Evolutionary conservation across 768 basidiomycete species (phyloP).

Genomic region (Suillus hirtellus): DNA sequence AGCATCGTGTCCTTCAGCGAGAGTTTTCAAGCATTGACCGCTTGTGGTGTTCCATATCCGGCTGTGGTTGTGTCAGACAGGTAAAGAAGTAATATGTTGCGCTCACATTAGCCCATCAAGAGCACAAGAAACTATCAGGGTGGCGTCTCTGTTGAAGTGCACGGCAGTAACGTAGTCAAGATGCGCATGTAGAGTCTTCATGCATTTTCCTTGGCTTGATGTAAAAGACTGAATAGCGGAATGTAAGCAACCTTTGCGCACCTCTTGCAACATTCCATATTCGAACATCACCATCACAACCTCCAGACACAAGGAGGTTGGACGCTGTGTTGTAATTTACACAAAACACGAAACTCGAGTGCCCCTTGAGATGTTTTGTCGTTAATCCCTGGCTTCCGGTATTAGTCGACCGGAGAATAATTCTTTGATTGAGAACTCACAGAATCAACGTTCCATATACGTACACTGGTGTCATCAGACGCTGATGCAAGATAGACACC

Average conservation of each 20-base stretch:
- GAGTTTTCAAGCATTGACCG: slow-evolving; percentile 94
- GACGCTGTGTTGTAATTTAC: slow-evolving; percentile 88
- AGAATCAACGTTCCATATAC: slow-evolving; percentile 86
- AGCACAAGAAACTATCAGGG: slow-evolving; percentile 87
- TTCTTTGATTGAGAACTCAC: slow-evolving; percentile 42
- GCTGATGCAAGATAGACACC: slow-evolving; percentile 84
- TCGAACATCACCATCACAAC: slow-evolving; percentile 88
- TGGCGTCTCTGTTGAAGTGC: slow-evolving; percentile 90
- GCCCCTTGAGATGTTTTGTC: slow-evolving; percentile 73
- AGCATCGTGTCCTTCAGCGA: slow-evolving; percentile 87
- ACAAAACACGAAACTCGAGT: slow-evolving; percentile 88
- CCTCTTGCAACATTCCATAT: slow-evolving; percentile 91
- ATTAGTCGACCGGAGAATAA: neutral
- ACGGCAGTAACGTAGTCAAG: slow-evolving; percentile 94
- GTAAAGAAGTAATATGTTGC: slow-evolving; percentile 3
- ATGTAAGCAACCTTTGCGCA: slow-evolving; percentile 29
- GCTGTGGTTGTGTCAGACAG: slow-evolving; percentile 40
- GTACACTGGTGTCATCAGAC: slow-evolving; percentile 87
- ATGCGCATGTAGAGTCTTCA: slow-evolving; percentile 89
- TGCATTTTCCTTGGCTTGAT: slow-evolving; percentile 61
- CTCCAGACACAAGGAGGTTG: slow-evolving; percentile 88
- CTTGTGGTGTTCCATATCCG: slow-evolving; percentile 94
- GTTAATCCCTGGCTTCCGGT: slow-evolving; percentile 56
- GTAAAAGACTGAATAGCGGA: neutral
- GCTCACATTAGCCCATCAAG: slow-evolving; percentile 93